Conservation (phyloP, 352 stramenopile species). For the Pythium rishiriense region DNA sequence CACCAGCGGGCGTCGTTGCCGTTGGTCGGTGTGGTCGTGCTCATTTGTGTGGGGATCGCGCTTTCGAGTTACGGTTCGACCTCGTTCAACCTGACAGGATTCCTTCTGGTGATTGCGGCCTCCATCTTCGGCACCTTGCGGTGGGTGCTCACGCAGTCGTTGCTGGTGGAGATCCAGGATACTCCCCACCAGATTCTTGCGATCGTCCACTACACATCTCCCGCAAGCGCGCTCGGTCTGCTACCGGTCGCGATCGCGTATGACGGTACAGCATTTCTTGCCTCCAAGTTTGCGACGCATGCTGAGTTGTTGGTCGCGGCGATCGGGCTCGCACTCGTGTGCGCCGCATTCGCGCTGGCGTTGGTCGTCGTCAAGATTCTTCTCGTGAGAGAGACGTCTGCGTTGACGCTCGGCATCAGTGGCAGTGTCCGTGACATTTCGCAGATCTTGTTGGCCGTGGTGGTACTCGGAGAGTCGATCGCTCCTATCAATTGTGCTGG, state of each 20-base stretch:
- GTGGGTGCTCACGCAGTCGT: conserved; percentile 83
- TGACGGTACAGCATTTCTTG: conserved; percentile 42
- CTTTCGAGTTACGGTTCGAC: conserved; percentile 71
- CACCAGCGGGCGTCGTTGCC: conserved; percentile 57
- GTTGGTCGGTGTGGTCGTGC: conserved; percentile 50
- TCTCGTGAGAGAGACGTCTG: conserved; percentile 82
- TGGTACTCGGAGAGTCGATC: too few relatives aligned
- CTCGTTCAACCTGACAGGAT: conserved; percentile 63
- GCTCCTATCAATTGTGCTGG: too few relatives aligned
- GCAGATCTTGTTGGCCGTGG: too few relatives aligned
- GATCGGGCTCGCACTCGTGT: too few relatives aligned
- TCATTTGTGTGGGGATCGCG: conserved; percentile 69
- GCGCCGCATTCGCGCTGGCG: conserved; percentile 75
- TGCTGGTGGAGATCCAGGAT: conserved; percentile 55
- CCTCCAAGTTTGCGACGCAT: conserved; percentile 31
- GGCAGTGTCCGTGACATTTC: conserved; percentile 82
- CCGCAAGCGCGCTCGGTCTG: conserved; percentile 60
- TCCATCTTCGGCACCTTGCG: conserved; percentile 69
- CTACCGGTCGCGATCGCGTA: conserved; percentile 56
- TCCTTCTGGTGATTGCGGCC: conserved; percentile 59
- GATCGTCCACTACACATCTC: conserved; percentile 82
- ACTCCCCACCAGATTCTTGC: conserved; percentile 61
- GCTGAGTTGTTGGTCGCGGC: background rate
- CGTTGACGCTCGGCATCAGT: conserved; percentile 74
- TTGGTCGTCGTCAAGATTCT: conserved; percentile 85